These are phyloP conservation scores for Solanum neorickii DNA, from an alignment of 257 asterid species.

Conservation along the genomic window DNA sequence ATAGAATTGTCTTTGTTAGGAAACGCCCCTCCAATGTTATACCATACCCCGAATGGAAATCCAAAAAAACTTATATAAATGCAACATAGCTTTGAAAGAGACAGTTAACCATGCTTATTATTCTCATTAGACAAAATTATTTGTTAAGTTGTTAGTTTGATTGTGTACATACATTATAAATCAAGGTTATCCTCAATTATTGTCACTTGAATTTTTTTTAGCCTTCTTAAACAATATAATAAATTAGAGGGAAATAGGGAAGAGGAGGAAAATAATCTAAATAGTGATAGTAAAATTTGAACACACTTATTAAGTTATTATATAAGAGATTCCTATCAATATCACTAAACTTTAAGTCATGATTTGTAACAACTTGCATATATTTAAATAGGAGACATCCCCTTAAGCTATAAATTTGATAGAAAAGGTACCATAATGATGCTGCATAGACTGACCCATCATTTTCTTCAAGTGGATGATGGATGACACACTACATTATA, in stretches of 20 bases:
- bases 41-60: rapidly evolving
- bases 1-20: no score
- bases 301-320: neutral
- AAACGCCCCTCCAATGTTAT: no score
- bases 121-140: neutral
- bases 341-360: neutral
- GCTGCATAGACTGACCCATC: neutral
- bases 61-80: neutral
- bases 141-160: neutral
- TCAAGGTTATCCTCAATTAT: neutral
- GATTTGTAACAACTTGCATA: neutral
- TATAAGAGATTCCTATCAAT: neutral
- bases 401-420: neutral
- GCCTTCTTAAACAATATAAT: neutral
- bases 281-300: neutral
- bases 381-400: neutral
- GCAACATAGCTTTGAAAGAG: neutral
- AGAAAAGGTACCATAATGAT: neutral
- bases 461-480: neutral
- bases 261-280: neutral
- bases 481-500: neutral
- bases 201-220: neutral
- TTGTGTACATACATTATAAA: neutral
- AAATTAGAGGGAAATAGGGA: neutral
- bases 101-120: neutral